Evolutionary conservation across 768 basidiomycete genomes (phyloP).

Genomic region (Suillus clintonianus): DNA sequence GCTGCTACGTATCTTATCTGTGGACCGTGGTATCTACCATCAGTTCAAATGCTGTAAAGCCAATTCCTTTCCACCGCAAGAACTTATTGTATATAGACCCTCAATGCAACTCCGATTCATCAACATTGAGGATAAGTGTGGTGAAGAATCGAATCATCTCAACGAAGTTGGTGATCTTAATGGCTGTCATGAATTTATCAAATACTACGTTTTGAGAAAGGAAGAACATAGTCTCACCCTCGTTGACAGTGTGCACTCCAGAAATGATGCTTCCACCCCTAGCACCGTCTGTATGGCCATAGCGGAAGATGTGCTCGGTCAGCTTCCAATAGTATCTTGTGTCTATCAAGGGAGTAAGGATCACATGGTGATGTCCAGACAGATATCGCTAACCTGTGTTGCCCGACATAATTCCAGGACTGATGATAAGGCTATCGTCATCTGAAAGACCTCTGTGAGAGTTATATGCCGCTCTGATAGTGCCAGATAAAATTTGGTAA

Average conservation of each 20-base stretch:
- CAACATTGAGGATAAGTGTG: constrained; percentile 67
- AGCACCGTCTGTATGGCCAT: constrained; percentile 40
- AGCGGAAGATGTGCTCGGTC: constrained; percentile 68
- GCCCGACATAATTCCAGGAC: constrained; percentile 59
- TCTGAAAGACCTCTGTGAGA: constrained; percentile 44
- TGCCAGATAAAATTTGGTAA: constrained; percentile 60
- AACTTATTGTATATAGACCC: background rate
- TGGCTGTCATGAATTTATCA: constrained; percentile 34
- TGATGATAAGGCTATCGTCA: constrained; percentile 37
- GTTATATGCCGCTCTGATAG: constrained; percentile 63
- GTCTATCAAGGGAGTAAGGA: constrained; percentile 28
- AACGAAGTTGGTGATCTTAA: constrained; percentile 53
- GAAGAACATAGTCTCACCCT: constrained; percentile 46
- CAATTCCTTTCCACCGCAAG: background rate
- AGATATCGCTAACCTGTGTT: constrained; percentile 43
- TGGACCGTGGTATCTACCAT: background rate
- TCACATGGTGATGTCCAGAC: background rate
- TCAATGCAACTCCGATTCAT: constrained; percentile 44
- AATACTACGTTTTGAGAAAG: background rate
- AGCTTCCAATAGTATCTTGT: constrained; percentile 48
- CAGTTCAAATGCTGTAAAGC: background rate
- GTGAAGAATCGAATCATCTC: constrained; percentile 71
- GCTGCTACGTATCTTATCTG: background rate
- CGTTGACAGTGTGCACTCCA: constrained; percentile 72
- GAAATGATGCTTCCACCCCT: constrained; percentile 31